These are phyloP conservation scores for Heterobasidion irregulare DNA, from an alignment of 1,284 basidiomycete species.

Conservation along the genomic window DNA sequence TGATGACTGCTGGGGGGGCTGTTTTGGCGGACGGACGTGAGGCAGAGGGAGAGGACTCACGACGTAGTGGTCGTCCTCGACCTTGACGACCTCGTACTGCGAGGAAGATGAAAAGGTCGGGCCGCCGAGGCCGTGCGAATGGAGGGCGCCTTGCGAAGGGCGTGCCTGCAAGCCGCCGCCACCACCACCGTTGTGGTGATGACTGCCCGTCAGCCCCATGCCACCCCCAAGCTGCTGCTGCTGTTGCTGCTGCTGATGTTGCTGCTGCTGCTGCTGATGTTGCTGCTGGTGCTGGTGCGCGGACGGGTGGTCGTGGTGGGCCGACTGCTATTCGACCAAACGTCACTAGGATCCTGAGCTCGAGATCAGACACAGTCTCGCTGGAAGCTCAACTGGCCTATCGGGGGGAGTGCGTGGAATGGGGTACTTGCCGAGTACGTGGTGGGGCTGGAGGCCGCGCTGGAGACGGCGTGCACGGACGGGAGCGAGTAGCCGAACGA, in stretches of 20 bases:
- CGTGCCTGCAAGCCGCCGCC: neutral
- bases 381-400: constrained; percentile 17
- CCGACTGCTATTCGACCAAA: constrained; percentile 46
- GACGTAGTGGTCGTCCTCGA: constrained; percentile 59
- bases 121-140: constrained; percentile 13
- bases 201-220: neutral
- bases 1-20: constrained; percentile 10
- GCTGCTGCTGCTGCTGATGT: constrained; percentile 3
- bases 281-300: constrained; percentile 27
- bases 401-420: constrained; percentile 19
- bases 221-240: neutral
- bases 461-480: constrained; percentile 30
- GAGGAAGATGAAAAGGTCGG: constrained; percentile 17
- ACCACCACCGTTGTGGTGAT: neutral
- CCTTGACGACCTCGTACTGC: constrained; percentile 26
- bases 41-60: constrained; percentile 31
- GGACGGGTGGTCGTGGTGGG: constrained; percentile 34
- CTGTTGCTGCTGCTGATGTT: constrained; percentile 8
- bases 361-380: constrained; percentile 20
- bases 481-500: constrained; percentile 58
- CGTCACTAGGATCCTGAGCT: constrained; percentile 41
- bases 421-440: constrained; percentile 74
- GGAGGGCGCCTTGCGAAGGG: neutral
- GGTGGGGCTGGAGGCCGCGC: constrained; percentile 58
- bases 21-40: too few relatives aligned